Base-by-base conservation (phyloP, 2,329 filamentous ascomycete genomes). In the Penicillium olsonii region DNA sequence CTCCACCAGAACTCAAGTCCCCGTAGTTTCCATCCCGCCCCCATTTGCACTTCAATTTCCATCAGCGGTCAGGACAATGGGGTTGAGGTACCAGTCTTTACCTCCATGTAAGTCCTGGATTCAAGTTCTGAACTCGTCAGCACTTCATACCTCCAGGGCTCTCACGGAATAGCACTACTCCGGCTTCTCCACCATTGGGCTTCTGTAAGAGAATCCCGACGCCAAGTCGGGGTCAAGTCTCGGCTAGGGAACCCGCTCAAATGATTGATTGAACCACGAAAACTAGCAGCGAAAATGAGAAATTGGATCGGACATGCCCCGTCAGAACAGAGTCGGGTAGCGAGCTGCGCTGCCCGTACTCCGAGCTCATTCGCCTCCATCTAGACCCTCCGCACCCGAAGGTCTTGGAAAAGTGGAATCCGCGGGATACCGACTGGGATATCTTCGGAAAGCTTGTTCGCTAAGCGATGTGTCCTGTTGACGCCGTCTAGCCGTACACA, bases 161-260 rank as follows among this genome's bases (percentile, higher is more conserved):
- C 29, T 31, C 29, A n/a, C 19, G 11, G 33, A 15, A 26, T 37
- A 29, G 12, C 19, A 26, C 17, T 26, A 27, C 33, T 37, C 41
- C 42, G 15, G 11, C 27, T 22, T 19, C 42, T 43, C 35, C 26
- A 12, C 27, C 26, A 35, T 35, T 18, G 27, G 12, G 20, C 20
- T 10, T 8, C 10, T 18, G 33, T 19, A 10, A 33, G 41, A 35
- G 20, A 18, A 20, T 48, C 26, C 35, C 38, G 22, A 24, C 43
- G 33, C 38, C 45, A 48, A 48, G 45, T 43, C 33, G 38, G 31
- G 17, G 11, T 8, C 14, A 37, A 18, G n/a, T 48, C n/a, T 48
- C n/a, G 35, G 24, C 4, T 17, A 33, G 31, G 4, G 20, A 39
- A 45, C 34, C 33, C 33, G 42, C 15, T 18, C 20, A 6, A 24